Conservation (phyloP, 371 early-diverging fungal genomes). For the Mortierella sp. region DNA sequence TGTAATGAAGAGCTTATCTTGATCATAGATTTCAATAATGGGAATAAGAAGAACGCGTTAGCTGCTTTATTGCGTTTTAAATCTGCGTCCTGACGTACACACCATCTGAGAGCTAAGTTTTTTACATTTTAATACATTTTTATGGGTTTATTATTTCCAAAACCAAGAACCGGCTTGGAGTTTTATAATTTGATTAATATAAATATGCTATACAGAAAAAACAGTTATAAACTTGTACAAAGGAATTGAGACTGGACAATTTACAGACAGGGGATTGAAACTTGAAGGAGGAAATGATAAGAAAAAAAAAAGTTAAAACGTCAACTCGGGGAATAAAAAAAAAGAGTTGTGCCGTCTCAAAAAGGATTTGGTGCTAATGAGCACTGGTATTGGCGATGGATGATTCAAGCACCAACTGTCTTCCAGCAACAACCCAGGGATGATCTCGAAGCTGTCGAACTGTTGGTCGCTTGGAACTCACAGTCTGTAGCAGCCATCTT, state of each 20-base stretch:
- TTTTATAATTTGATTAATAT: too few relatives aligned
- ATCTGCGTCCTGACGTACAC: too few relatives aligned
- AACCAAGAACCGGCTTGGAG: too few relatives aligned
- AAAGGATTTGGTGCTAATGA: too few relatives aligned
- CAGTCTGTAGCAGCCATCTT: conserved; percentile 42
- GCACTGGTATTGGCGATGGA: background rate
- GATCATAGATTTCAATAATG: too few relatives aligned
- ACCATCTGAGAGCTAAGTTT: too few relatives aligned
- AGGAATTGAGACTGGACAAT: background rate
- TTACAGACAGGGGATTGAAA: background rate
- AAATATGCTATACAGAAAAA: conserved; percentile 1
- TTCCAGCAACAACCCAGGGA: conserved; percentile 42
- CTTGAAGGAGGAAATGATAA: background rate
- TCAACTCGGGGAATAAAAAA: background rate
- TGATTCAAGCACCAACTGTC: background rate
- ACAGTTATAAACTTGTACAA: background rate
- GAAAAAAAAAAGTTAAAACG: too few relatives aligned
- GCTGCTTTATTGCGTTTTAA: too few relatives aligned
- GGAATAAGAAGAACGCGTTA: too few relatives aligned
- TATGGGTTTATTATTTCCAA: too few relatives aligned
- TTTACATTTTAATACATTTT: too few relatives aligned
- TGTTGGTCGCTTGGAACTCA: conserved; percentile 33
- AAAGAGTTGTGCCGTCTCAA: background rate
- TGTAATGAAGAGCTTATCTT: too few relatives aligned
- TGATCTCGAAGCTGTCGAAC: conserved; percentile 27